Evolutionary conservation across 2,329 filamentous ascomycete genomes (phyloP).

Genomic region (Amylocarpus encephaloides): DNA sequence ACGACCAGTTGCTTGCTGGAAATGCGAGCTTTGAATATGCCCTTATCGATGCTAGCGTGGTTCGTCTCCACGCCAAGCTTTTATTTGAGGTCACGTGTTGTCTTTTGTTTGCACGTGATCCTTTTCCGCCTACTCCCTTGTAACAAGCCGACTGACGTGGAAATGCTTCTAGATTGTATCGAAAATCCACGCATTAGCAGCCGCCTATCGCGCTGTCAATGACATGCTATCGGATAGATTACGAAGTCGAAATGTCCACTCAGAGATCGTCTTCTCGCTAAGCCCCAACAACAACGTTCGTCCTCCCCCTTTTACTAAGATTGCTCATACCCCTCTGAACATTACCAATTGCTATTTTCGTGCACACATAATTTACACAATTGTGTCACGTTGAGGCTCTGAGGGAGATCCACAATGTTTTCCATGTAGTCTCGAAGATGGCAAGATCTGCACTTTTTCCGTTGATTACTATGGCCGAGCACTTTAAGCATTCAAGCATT

Average conservation of each 20-base stretch:
- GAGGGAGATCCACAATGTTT: too few species aligned
- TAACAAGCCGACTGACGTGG: background rate
- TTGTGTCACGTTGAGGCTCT: too few species aligned
- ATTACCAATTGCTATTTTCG: too few species aligned
- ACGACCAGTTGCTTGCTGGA: constrained; percentile 75
- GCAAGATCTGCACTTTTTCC: too few species aligned
- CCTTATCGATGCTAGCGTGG: constrained; percentile 78
- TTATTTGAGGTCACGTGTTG: background rate
- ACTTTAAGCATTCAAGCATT: too few species aligned
- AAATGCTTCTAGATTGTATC: constrained; percentile 40
- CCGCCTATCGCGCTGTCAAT: constrained; percentile 45
- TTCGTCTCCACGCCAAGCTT: constrained; percentile 38
- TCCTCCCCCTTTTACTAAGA: background rate
- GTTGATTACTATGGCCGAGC: too few species aligned
- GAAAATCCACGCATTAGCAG: constrained; percentile 41
- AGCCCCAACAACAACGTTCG: constrained; percentile 49
- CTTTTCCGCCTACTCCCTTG: constrained; percentile 2
- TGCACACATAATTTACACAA: too few species aligned
- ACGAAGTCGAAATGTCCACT: constrained; percentile 48
- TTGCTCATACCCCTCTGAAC: too few species aligned
- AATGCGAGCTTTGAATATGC: constrained; percentile 89
- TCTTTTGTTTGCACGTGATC: constrained; percentile 8
- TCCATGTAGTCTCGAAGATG: too few species aligned
- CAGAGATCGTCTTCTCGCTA: constrained; percentile 49
- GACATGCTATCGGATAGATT: constrained; percentile 36